A percentile compares a stretch with the other conserved stretches of the same genome.
Evolutionary conservation across 75 land plant genomes (phyloP).

Genomic region (Chamaecyparis obtusa): DNA sequence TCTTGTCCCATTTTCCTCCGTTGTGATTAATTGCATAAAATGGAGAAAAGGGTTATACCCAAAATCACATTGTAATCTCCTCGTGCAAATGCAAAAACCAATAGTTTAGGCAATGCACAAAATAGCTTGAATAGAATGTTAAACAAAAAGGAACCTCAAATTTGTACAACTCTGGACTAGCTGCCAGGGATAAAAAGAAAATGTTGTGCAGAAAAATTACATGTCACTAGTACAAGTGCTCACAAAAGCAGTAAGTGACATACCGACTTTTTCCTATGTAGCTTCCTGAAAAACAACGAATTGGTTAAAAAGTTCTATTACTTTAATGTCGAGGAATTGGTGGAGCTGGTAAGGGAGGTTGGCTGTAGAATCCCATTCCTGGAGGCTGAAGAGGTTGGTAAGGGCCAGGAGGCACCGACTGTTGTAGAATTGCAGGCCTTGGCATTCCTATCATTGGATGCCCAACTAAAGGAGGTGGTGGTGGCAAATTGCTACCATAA

Average conservation of each 20-base stretch:
- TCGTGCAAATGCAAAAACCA: neutral
- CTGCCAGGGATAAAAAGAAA: constrained; percentile 3
- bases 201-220: constrained; percentile 8
- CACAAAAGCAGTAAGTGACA: constrained; percentile 8
- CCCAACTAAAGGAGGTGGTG: constrained; percentile 28
- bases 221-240: constrained; percentile 6
- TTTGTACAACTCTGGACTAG: constrained; percentile 13
- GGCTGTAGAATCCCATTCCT: constrained; percentile 54
- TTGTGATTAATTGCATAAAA: neutral
- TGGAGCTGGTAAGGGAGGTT: constrained; percentile 27
- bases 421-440: constrained; percentile 23
- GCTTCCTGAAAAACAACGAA: neutral
- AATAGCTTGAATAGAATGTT: neutral
- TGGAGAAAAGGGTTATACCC: neutral
- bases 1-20: neutral
- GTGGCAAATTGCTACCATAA: constrained; percentile 19
- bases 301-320: neutral
- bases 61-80: neutral
- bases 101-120: neutral
- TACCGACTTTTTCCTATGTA: constrained; percentile 3
- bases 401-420: constrained; percentile 26
- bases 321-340: constrained; percentile 8
- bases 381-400: constrained; percentile 59
- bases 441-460: constrained; percentile 11
- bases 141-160: neutral